A percentile compares a stretch with the other conserved stretches of the same genome.
Evolutionary conservation across 208 protist genomes (phyloP).

Genomic region (Trypanosoma caninum): DNA sequence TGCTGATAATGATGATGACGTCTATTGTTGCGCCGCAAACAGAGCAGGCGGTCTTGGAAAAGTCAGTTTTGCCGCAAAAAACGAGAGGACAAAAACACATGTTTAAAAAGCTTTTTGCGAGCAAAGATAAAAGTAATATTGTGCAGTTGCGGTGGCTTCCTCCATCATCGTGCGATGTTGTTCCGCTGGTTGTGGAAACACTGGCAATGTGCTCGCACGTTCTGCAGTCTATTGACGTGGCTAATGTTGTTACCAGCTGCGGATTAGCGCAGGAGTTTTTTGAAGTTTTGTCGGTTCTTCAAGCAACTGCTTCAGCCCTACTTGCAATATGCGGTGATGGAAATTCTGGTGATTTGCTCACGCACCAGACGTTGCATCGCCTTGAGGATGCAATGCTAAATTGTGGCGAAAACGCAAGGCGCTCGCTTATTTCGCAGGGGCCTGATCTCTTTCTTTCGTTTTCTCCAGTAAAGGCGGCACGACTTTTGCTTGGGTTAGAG

Average conservation of each 20-base stretch:
- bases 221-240: conserved; percentile 37
- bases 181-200: conserved; percentile 53
- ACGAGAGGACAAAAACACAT: not conserved
- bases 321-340: conserved; percentile 23
- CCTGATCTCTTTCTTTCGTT: not conserved
- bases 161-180: conserved; percentile 36
- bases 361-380: conserved; percentile 30
- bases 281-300: conserved; percentile 48
- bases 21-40: too few species aligned
- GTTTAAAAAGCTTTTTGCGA: not conserved
- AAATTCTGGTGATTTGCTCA: not conserved
- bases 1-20: conserved; percentile 24
- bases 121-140: not conserved
- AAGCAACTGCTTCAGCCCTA: conserved; percentile 43
- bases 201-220: conserved; percentile 52
- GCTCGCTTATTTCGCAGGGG: conserved; percentile 20
- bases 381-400: conserved; percentile 38
- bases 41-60: too few species aligned
- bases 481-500: conserved; percentile 41
- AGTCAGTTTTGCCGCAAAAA: not conserved
- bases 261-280: conserved; percentile 37
- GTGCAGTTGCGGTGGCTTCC: conserved; percentile 61
- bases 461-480: conserved; percentile 27
- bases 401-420: conserved; percentile 25
- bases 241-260: conserved; percentile 19